Evolutionary conservation across 768 basidiomycete species (phyloP).

Genomic region (Rhodotorula sphaerocarpa): DNA sequence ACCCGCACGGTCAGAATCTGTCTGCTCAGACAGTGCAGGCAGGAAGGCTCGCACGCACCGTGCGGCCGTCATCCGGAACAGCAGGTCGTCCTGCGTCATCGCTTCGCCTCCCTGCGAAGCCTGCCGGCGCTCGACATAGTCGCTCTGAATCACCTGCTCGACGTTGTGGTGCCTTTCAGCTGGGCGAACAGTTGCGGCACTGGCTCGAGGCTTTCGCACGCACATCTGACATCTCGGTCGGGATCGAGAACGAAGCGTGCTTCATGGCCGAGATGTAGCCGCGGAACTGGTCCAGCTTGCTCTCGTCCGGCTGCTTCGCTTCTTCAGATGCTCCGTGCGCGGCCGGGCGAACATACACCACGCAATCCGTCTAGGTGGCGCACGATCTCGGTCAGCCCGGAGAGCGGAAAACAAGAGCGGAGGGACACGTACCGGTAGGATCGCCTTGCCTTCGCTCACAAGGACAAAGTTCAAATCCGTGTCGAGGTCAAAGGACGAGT

Average conservation of each 20-base stretch:
- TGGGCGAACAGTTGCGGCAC: no score
- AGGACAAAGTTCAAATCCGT: slow-evolving; percentile 39
- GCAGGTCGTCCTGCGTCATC: slow-evolving; percentile 39
- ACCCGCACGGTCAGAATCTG: neutral
- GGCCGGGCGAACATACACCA: slow-evolving; percentile 33
- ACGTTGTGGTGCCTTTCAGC: no score
- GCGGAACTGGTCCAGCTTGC: slow-evolving; percentile 34
- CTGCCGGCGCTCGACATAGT: slow-evolving; percentile 38
- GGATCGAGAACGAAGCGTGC: slow-evolving; percentile 24
- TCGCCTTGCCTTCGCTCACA: slow-evolving; percentile 38
- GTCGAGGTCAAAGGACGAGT: slow-evolving; percentile 39
- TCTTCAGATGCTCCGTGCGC: neutral
- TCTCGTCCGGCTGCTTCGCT: slow-evolving; percentile 1
- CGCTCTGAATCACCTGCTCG: slow-evolving; percentile 37
- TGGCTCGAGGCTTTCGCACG: neutral
- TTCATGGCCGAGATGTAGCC: slow-evolving; percentile 19
- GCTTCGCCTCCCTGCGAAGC: slow-evolving; percentile 27
- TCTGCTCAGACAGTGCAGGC: no score
- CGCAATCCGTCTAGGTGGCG: slow-evolving; percentile 35
- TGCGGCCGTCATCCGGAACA: slow-evolving; percentile 39
- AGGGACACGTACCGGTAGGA: slow-evolving; percentile 34
- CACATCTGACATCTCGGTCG: slow-evolving; percentile 35
- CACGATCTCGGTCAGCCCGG: no score
- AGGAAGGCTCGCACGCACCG: slow-evolving; percentile 10
- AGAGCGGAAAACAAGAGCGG: neutral